phyloP scores from a whole-genome alignment of 805 yeast genomes.

The Starmerella floricola region DNA sequence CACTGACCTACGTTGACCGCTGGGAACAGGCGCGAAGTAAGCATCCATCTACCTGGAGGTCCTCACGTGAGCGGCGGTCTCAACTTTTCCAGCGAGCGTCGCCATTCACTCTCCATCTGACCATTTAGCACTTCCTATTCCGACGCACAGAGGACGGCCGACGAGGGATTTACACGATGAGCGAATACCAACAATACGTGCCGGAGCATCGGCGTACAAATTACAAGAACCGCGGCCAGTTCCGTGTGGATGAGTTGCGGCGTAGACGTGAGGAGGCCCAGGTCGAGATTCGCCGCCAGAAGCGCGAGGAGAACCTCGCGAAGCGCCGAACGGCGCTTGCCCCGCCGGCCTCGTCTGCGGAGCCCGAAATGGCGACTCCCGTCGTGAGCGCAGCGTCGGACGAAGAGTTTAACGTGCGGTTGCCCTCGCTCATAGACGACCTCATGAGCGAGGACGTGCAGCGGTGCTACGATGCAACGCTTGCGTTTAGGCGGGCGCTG shows the following conservation, averaged over 20 bases:
- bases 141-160: no score
- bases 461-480: conserved; percentile 75
- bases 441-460: conserved; percentile 66
- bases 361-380: conserved; percentile 43
- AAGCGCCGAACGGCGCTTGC: conserved; percentile 64
- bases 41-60: no score
- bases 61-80: no score
- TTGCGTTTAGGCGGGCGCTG: conserved; percentile 82
- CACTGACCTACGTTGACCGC: no score
- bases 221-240: conserved; percentile 87
- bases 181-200: conserved; percentile 47
- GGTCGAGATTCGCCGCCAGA: conserved; percentile 90
- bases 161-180: conserved; percentile 9
- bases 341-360: conserved; percentile 25
- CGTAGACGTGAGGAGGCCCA: conserved; percentile 97
- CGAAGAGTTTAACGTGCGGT: conserved; percentile 30
- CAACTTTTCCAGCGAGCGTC: no score
- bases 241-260: conserved; percentile 89
- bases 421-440: conserved; percentile 76
- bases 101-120: no score
- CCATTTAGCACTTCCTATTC: not conserved
- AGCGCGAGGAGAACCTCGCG: conserved; percentile 86
- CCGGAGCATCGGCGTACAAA: conserved; percentile 97
- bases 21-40: no score
- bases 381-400: conserved; percentile 26